These are phyloP conservation scores for Globisporangium polare DNA, from an alignment of 352 stramenopile genomes.

Conservation along the genomic window DNA sequence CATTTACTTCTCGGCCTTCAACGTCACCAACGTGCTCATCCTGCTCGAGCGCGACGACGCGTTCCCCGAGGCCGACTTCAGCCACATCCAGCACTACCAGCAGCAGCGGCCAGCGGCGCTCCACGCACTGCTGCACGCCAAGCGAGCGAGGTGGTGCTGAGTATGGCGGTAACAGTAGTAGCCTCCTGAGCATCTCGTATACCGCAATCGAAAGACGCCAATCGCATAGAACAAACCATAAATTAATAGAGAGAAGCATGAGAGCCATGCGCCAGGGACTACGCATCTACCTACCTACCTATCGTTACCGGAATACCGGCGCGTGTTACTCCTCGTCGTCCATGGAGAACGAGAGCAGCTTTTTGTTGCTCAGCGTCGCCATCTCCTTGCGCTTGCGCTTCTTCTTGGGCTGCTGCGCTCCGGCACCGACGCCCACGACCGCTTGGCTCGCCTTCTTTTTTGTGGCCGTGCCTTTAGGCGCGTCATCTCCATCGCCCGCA, in stretches of 20 bases:
- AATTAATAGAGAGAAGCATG: slow-evolving; percentile 7
- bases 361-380: slow-evolving; percentile 64
- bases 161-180: too few species aligned
- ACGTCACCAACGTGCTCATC: slow-evolving; percentile 54
- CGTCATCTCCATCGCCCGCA: slow-evolving; percentile 21
- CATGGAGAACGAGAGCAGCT: slow-evolving; percentile 80
- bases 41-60: slow-evolving; percentile 38
- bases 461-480: background rate
- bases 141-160: slow-evolving; percentile 26
- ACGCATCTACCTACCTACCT: slow-evolving; percentile 1
- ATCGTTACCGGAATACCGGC: background rate
- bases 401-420: slow-evolving; percentile 16
- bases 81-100: background rate
- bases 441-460: slow-evolving; percentile 35
- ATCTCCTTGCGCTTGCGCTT: slow-evolving; percentile 64
- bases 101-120: background rate
- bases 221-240: background rate
- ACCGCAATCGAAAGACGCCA: background rate
- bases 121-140: slow-evolving; percentile 10
- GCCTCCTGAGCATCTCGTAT: background rate
- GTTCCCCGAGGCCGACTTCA: slow-evolving; percentile 3
- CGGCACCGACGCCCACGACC: slow-evolving; percentile 23
- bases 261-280: background rate
- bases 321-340: slow-evolving; percentile 46
- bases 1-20: slow-evolving; percentile 50